Base-by-base conservation (phyloP, 1,284 basidiomycete genomes). In the Pseudozyma sp. region DNA sequence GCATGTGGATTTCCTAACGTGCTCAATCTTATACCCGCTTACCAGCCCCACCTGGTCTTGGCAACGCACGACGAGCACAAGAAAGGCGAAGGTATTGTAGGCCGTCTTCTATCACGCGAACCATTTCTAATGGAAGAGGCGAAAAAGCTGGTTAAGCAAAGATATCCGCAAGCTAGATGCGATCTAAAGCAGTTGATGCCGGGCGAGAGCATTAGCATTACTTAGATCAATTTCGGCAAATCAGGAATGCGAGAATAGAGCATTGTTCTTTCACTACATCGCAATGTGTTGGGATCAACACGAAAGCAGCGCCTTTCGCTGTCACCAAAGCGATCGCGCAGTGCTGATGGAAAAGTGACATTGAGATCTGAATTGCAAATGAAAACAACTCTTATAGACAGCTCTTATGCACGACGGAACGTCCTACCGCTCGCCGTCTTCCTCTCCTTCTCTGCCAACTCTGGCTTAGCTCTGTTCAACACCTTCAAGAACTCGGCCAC, bases 401-500 rank as follows among this genome's bases (percentile, higher is more conserved):
- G 19, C 52, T 34, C 16, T 55, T 67, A 79, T 34, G 75, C 69
- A 19, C 77, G 74, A 43, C 79, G 79, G 74, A 83, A 83, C 31
- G 81, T 80, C 47, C 81, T 70, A 14, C 82, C 82, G 38, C 67
- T 94, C 31, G 92, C 94, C 18, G 97, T 99, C 89, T 94, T 98
- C 82, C 93, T 89, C 85, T 97, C 95, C 34, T 89, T 90, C 9
- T 89, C 82, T 1, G 90, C 91, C 10, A 90, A 90, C 86, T 99
- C 97, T 39, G 93, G 93, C 89, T 99, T 99, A n/a, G 97, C 96
- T 53, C 97, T 88, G 85, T 99, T 99, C 81, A 99, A 88, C 52
- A 99, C 91, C 88, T 99, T 99, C 87, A 97, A 91, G 88, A 99
- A 99, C 86, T 98, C 95, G 14, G 92, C 91, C 13, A 97, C 97